A percentile compares a stretch with the other conserved stretches of the same genome.
phyloP scores from a whole-genome alignment of 1,284 basidiomycete genomes.

The Pseudomicrostroma phylloplanum region DNA sequence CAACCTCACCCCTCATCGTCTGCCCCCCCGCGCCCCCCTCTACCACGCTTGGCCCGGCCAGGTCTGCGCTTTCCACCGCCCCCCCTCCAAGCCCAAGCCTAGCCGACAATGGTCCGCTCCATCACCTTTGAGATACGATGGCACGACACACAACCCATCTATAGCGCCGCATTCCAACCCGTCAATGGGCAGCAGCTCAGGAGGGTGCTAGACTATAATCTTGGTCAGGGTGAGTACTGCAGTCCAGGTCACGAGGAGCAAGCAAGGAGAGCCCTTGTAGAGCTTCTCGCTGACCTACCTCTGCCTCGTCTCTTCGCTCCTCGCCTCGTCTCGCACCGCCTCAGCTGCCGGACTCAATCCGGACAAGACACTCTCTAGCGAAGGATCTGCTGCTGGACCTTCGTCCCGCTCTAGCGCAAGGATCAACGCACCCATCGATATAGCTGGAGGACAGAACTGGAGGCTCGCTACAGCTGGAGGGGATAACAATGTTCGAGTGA shows the following conservation, averaged over 20 bases:
- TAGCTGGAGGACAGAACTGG: constrained; percentile 60
- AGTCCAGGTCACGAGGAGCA: constrained; percentile 40
- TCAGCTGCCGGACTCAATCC: constrained; percentile 39
- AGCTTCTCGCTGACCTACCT: background rate
- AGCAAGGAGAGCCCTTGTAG: too few relatives aligned
- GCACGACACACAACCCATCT: constrained; percentile 50
- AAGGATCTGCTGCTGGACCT: constrained; percentile 1
- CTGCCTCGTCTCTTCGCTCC: background rate
- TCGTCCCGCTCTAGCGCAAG: background rate
- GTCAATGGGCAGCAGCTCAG: constrained; percentile 35
- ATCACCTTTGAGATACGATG: constrained; percentile 50
- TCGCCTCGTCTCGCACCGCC: too few relatives aligned
- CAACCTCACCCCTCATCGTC: too few relatives aligned
- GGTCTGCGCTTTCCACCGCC: too few relatives aligned
- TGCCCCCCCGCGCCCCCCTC: too few relatives aligned
- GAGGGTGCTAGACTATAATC: constrained; percentile 45
- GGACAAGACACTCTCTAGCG: constrained; percentile 30
- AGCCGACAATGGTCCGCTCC: constrained; percentile 41
- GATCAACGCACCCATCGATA: constrained; percentile 6
- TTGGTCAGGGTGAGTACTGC: constrained; percentile 39
- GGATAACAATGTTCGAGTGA: constrained; percentile 89
- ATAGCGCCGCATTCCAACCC: constrained; percentile 46
- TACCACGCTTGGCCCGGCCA: too few relatives aligned
- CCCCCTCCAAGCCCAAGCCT: background rate
- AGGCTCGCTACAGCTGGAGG: constrained; percentile 89